A percentile compares a stretch with the other conserved stretches of the same genome.
These are phyloP conservation scores for Pichia heedii DNA, from an alignment of 805 yeast species.

Conservation along the genomic window DNA sequence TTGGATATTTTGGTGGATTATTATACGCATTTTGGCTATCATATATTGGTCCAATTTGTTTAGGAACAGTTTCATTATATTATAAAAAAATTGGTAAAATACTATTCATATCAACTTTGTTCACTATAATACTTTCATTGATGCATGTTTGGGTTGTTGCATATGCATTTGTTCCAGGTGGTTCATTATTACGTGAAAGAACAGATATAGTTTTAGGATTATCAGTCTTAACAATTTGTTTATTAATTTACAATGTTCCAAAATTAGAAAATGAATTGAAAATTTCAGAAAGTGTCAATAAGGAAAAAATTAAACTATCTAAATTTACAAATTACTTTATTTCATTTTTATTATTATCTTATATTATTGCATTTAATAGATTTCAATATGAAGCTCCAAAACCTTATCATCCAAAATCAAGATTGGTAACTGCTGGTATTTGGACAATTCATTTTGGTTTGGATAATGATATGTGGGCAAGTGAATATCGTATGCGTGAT, in stretches of 20 bases:
- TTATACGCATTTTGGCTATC: constrained; percentile 51
- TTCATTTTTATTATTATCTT: constrained; percentile 36
- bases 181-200: constrained; percentile 79
- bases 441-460: constrained; percentile 98
- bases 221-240: constrained; percentile 46
- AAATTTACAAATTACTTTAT: constrained; percentile 20
- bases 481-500: constrained; percentile 82
- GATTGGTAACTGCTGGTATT: constrained; percentile 84
- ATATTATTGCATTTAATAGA: constrained; percentile 46
- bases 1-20: constrained; percentile 67
- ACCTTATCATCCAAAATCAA: constrained; percentile 62
- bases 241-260: constrained; percentile 29
- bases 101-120: constrained; percentile 40
- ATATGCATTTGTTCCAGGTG: constrained; percentile 96
- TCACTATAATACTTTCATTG: constrained; percentile 48
- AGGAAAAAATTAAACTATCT: background rate
- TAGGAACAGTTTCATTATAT: constrained; percentile 36
- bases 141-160: constrained; percentile 97
- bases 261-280: constrained; percentile 5
- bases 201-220: constrained; percentile 61
- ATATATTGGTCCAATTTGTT: constrained; percentile 50
- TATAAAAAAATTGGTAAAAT: constrained; percentile 43
- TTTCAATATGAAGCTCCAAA: constrained; percentile 52
- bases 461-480: constrained; percentile 97
- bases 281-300: constrained; percentile 1